Base-by-base conservation (phyloP, 257 asterid genomes). In the Nyctanthes arbortristis region DNA sequence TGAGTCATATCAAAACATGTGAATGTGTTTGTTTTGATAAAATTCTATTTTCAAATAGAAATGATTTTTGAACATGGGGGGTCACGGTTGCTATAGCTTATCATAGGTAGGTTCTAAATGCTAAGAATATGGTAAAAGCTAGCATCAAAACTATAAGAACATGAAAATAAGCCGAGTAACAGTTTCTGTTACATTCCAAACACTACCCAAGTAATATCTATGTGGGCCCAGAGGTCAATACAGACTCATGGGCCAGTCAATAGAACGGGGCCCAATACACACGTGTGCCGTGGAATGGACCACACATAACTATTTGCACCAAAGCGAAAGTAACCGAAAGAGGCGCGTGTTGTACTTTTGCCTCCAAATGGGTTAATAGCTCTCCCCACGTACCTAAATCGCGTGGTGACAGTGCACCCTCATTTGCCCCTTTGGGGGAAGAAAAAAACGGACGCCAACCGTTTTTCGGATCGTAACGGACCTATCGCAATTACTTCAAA, bases 231-330 rank as follows among this genome's bases (percentile, higher is more conserved):
- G 4, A 1, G 56, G 63, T 81, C 59, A 76, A 73, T 27, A 33
- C 4, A 35, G 62, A 32, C 66, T 52, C 20, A 58, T 39, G 75
- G 79, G 69, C 81, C 84, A 61, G 75, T 75, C 82, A 78, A 34
- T 4, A 28, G 3, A 20, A 3, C 8, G 45, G 83, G 82, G 67
- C 77, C 82, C 54, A 45, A 14, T 2, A 0, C 0, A 2, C 89
- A 84, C 85, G 85, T 81, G 88, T 78, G 65, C 78, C 82, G 79
- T 77, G 68, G 58, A 31, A 62, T 63, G 57, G 54, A 5, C 70
- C 82, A 43, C 80, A 66, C 34, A 72, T 56, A 57, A 33, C 67
- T 0, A 20, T 29, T n/a, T 61, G 45, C 67, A 35, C 54, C 55
- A 35, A 49, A 77, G 45, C 71, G 30, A 60, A 72, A 49, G 74